These are phyloP conservation scores for Groenewaldozyma salmanticensis DNA, from an alignment of 805 yeast genomes.

Conservation along the genomic window DNA sequence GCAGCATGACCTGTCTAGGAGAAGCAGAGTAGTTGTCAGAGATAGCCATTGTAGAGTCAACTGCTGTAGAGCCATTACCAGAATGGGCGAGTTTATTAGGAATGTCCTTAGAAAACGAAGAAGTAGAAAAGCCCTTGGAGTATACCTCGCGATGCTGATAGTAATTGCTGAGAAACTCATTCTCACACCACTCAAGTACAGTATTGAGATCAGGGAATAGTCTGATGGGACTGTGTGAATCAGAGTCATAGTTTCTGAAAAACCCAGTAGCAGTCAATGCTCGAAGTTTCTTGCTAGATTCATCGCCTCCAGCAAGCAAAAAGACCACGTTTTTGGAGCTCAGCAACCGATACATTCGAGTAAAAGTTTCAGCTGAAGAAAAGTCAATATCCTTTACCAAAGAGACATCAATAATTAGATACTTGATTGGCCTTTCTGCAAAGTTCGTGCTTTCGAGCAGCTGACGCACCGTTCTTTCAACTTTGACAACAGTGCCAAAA, in stretches of 20 bases:
- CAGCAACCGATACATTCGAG: slow-evolving; percentile 71
- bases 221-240: slow-evolving; percentile 27
- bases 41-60: neutral
- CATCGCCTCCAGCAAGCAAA: slow-evolving; percentile 68
- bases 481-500: slow-evolving; percentile 91
- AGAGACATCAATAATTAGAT: slow-evolving; percentile 74
- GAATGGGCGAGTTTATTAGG: neutral
- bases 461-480: slow-evolving; percentile 64
- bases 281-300: slow-evolving; percentile 53
- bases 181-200: slow-evolving; percentile 96
- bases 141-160: slow-evolving; percentile 30
- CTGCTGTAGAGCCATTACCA: too few relatives aligned
- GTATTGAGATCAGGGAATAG: slow-evolving; percentile 72
- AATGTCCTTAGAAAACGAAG: neutral
- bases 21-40: slow-evolving; percentile 17
- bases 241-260: slow-evolving; percentile 37
- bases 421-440: slow-evolving; percentile 53
- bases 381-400: slow-evolving; percentile 75
- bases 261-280: slow-evolving; percentile 79
- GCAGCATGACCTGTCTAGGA: slow-evolving; percentile 21
- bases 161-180: slow-evolving; percentile 64
- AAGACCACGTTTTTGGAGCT: slow-evolving; percentile 60
- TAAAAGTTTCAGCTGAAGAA: slow-evolving; percentile 93
- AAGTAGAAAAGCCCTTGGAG: neutral
- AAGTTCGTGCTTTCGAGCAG: slow-evolving; percentile 49